These are phyloP conservation scores for Ramaria sp. DNA, from an alignment of 768 basidiomycete species.

Conservation along the genomic window DNA sequence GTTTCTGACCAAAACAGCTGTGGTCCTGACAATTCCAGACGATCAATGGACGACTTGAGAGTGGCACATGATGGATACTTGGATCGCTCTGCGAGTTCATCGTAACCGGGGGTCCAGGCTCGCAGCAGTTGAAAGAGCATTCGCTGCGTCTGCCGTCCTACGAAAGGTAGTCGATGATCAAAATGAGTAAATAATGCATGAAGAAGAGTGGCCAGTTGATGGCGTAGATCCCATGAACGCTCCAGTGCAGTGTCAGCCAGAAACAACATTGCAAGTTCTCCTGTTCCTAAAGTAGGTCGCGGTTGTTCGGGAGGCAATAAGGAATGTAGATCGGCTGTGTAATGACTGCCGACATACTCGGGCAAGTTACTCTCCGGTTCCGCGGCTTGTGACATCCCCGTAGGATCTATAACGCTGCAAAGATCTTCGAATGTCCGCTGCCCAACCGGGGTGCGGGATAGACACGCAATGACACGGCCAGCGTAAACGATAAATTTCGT, in stretches of 20 bases:
- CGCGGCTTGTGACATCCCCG: conserved; percentile 69
- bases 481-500: conserved; percentile 69
- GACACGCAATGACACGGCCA: conserved; percentile 70
- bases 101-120: conserved; percentile 71
- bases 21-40: conserved; percentile 50
- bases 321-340: conserved; percentile 58
- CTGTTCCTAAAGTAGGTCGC: conserved; percentile 60
- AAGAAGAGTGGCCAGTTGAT: conserved; percentile 63
- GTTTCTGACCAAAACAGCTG: conserved; percentile 63
- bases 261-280: conserved; percentile 84
- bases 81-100: conserved; percentile 54
- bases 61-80: conserved; percentile 32
- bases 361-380: conserved; percentile 45
- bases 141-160: conserved; percentile 61
- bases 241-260: conserved; percentile 67
- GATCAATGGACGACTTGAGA: conserved; percentile 39
- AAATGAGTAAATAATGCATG: conserved; percentile 75
- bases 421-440: conserved; percentile 70
- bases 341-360: conserved; percentile 59
- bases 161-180: conserved; percentile 61
- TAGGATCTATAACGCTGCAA: conserved; percentile 76
- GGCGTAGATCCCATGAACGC: conserved; percentile 63
- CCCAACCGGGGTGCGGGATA: conserved; percentile 69
- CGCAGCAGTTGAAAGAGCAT: conserved; percentile 81
- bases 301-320: conserved; percentile 62